Conservation (phyloP, 345 rosid species). For the Citrus sp. region DNA sequence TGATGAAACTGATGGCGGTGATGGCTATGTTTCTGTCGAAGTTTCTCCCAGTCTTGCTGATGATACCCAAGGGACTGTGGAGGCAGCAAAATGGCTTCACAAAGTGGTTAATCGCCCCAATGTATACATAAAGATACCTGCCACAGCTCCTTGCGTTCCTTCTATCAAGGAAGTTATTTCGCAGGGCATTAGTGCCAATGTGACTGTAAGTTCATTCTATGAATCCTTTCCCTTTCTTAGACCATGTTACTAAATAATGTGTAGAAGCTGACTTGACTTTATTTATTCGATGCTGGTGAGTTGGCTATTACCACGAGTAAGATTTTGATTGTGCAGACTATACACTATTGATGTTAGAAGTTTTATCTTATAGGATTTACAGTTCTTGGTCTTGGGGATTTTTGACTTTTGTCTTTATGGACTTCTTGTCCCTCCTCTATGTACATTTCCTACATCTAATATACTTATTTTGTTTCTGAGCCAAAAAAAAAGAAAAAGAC, state of each 20-base stretch:
- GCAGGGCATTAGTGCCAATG: slow-evolving; percentile 85
- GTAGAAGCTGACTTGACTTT: neutral
- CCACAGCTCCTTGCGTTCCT: slow-evolving; percentile 86
- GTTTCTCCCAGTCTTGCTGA: slow-evolving; percentile 96
- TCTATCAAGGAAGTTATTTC: slow-evolving; percentile 93
- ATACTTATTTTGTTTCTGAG: no score
- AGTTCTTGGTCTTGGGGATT: no score
- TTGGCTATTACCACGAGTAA: neutral
- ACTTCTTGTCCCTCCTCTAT: no score
- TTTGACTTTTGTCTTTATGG: no score
- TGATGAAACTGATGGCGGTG: slow-evolving; percentile 84
- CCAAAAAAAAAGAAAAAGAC: neutral
- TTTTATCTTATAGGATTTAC: no score
- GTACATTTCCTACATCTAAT: no score
- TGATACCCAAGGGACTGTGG: slow-evolving; percentile 82
- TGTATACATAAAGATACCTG: slow-evolving; percentile 97
- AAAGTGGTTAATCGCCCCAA: slow-evolving; percentile 78
- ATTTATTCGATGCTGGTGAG: neutral
- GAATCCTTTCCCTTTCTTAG: neutral
- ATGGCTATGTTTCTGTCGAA: slow-evolving; percentile 97
- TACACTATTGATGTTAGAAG: neutral
- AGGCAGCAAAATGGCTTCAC: slow-evolving; percentile 86
- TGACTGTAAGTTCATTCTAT: slow-evolving; percentile 60
- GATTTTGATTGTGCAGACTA: neutral
- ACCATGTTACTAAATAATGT: neutral